Conservation (phyloP, 169 alveolate species). For the Cryptosporidium bovis region DNA sequence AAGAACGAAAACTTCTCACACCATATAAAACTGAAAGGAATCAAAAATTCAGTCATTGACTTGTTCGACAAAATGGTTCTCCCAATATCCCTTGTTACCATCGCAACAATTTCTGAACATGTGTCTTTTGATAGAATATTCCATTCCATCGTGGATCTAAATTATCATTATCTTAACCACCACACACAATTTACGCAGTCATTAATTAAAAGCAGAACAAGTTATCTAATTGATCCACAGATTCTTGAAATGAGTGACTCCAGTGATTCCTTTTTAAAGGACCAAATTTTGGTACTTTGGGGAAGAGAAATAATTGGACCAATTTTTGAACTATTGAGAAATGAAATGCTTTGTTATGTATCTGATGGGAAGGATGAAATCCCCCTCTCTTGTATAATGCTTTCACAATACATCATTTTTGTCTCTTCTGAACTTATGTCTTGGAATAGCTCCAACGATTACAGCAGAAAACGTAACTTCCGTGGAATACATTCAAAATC, state of each 20-base stretch:
- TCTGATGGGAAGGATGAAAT: not conserved
- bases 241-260: conserved; percentile 11
- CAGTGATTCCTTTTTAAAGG: conserved; percentile 33
- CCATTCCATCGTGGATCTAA: conserved; percentile 7
- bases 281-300: conserved; percentile 53
- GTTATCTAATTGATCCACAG: conserved; percentile 24
- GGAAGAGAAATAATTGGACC: conserved; percentile 72
- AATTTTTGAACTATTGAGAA: conserved; percentile 33
- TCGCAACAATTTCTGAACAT: conserved; percentile 49
- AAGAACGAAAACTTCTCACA: not conserved
- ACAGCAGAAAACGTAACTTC: not conserved
- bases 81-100: conserved; percentile 41
- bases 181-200: conserved; percentile 70
- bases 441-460: not conserved
- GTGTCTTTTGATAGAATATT: conserved; percentile 48
- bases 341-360: not conserved
- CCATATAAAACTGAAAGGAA: not conserved
- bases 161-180: conserved; percentile 38
- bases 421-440: conserved; percentile 64
- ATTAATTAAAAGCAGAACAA: conserved; percentile 4
- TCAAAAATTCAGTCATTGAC: not conserved
- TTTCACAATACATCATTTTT: conserved; percentile 50
- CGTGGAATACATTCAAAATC: conserved; percentile 14
- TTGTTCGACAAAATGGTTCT: conserved; percentile 17
- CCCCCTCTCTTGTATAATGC: conserved; percentile 49